These are phyloP conservation scores for Caloboletus firmus DNA, from an alignment of 1,284 basidiomycete genomes.

Conservation along the genomic window DNA sequence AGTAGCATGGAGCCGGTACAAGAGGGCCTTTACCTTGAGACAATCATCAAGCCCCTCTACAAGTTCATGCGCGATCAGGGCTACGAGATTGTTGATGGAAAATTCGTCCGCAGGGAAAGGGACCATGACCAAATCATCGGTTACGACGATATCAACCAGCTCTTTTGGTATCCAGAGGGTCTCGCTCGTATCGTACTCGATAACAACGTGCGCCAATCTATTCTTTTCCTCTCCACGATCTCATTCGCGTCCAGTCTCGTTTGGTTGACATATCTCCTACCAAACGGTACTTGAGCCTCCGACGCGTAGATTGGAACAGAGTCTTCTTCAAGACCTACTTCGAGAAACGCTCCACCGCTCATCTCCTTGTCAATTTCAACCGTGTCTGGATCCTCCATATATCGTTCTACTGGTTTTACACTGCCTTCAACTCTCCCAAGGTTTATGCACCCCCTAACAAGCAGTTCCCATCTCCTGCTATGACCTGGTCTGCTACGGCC, in stretches of 20 bases:
- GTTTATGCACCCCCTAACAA: slow-evolving; percentile 78
- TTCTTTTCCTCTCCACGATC: neutral
- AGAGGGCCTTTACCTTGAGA: slow-evolving; percentile 91
- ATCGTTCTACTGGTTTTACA: slow-evolving; percentile 91
- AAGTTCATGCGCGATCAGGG: slow-evolving; percentile 96
- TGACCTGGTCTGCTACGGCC: slow-evolving; percentile 92
- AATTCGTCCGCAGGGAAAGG: slow-evolving; percentile 91
- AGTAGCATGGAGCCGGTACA: slow-evolving; percentile 92
- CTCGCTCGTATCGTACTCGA: slow-evolving; percentile 87
- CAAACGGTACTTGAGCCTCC: slow-evolving; percentile 89
- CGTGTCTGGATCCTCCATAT: slow-evolving; percentile 95
- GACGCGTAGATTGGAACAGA: slow-evolving; percentile 86
- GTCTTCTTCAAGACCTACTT: slow-evolving; percentile 98
- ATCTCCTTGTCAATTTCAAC: slow-evolving; percentile 96
- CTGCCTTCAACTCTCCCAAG: slow-evolving; percentile 93
- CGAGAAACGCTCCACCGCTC: slow-evolving; percentile 90
- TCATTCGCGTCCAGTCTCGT: slow-evolving; percentile 58
- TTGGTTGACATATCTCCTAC: slow-evolving; percentile 87
- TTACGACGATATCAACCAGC: slow-evolving; percentile 99
- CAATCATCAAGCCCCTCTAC: slow-evolving; percentile 94
- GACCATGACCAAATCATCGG: slow-evolving; percentile 97
- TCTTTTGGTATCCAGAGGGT: slow-evolving; percentile 99
- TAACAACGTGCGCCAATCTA: slow-evolving; percentile 67
- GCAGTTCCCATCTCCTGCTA: slow-evolving; percentile 62
- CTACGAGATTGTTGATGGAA: slow-evolving; percentile 94